These are phyloP conservation scores for Punica granatum DNA, from an alignment of 345 rosid genomes.

Conservation along the genomic window DNA sequence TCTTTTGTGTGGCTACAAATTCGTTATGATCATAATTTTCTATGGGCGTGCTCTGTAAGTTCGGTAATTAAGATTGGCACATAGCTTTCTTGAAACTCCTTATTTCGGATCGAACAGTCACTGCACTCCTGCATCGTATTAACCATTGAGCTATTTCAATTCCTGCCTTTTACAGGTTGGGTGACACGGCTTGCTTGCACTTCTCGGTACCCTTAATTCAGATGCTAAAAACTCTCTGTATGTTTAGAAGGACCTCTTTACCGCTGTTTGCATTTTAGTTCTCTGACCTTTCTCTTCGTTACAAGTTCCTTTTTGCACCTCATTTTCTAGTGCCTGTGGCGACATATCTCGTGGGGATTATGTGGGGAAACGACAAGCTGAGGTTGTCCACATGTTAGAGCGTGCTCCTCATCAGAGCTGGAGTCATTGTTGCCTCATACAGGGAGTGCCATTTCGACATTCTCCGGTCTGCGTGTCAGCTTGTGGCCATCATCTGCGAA, in stretches of 20 bases:
- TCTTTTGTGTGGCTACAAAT: not conserved
- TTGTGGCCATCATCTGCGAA: constrained; percentile 94
- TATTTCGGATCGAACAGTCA: constrained; percentile 2
- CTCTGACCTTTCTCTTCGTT: constrained; percentile 2
- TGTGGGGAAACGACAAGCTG: constrained; percentile 85
- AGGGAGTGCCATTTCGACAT: constrained; percentile 93
- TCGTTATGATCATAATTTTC: not conserved
- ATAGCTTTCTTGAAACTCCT: not conserved
- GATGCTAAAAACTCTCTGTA: constrained; percentile 98
- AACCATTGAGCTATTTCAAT: not conserved
- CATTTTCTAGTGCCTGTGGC: constrained; percentile 82
- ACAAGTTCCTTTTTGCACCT: constrained; percentile 15
- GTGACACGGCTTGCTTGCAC: constrained; percentile 89
- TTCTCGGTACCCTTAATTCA: constrained; percentile 97
- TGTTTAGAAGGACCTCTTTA: constrained; percentile 19
- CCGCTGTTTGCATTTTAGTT: not conserved
- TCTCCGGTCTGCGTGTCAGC: constrained; percentile 87
- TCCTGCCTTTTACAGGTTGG: constrained; percentile 61
- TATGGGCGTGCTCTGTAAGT: not conserved
- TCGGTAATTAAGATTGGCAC: not conserved
- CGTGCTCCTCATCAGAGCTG: constrained; percentile 95
- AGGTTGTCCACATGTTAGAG: constrained; percentile 84
- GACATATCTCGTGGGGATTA: constrained; percentile 72
- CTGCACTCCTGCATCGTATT: not conserved
- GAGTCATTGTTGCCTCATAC: constrained; percentile 88